These are phyloP conservation scores for Plantago major DNA, from an alignment of 257 asterid genomes.

Conservation along the genomic window DNA sequence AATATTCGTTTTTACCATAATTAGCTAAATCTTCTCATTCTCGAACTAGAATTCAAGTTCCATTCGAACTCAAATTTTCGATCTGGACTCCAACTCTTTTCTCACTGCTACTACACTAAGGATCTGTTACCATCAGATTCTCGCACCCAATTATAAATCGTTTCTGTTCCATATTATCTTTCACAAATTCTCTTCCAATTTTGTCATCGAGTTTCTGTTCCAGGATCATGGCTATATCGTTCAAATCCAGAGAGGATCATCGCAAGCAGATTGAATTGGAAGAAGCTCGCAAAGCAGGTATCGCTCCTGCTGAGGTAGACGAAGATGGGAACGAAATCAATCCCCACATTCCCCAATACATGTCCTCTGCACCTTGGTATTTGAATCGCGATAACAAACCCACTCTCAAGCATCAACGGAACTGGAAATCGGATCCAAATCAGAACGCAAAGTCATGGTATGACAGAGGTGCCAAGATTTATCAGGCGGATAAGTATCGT, in stretches of 20 bases:
- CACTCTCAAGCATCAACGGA: slow-evolving; percentile 99
- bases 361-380: slow-evolving; percentile 98
- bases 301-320: slow-evolving; percentile 94
- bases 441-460: slow-evolving; percentile 75
- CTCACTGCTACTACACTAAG: too few species aligned
- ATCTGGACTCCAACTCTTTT: too few species aligned
- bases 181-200: too few species aligned
- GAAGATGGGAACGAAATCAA: slow-evolving; percentile 99
- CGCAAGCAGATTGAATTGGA: slow-evolving; percentile 87
- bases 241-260: slow-evolving; percentile 96
- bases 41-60: too few species aligned
- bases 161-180: too few species aligned
- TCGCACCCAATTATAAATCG: too few species aligned
- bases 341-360: slow-evolving; percentile 97
- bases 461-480: slow-evolving; percentile 80
- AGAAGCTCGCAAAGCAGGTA: slow-evolving; percentile 97
- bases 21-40: too few species aligned
- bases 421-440: slow-evolving; percentile 87
- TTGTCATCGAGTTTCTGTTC: too few species aligned
- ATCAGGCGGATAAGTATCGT: slow-evolving; percentile 78
- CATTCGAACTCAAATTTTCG: too few species aligned
- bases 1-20: too few species aligned
- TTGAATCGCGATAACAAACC: slow-evolving; percentile 66
- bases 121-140: too few species aligned
- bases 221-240: slow-evolving; percentile 16